Base-by-base conservation (phyloP, 2,329 filamentous ascomycete species). In the Ophiostoma ulmi region DNA sequence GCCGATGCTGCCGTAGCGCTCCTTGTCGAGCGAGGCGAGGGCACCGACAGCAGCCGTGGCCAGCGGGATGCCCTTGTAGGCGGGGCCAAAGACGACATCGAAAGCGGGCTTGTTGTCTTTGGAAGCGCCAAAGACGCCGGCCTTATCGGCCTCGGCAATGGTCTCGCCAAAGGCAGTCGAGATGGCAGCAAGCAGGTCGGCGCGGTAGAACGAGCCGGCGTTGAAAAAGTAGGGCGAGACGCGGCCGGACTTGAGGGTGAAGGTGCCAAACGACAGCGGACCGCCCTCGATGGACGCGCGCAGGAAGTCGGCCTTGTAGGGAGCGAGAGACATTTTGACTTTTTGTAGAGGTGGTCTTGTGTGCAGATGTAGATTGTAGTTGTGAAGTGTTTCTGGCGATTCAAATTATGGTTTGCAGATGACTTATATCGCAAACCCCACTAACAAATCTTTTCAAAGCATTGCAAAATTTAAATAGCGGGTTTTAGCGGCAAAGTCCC, bases 141-240 rank as follows among this genome's bases (percentile, higher is more conserved):
- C 64, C 70, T 70, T 64, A 73, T 75, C 74, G 1, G 73, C 73
- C 58, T 58, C 72, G 17, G 73, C 74, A 76, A 90, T 87, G 71
- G 87, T 85, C 74, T 85, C 80, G 63, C 94, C 94, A 80, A 94
- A 98, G 72, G 94, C 93, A 58, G 88, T 86, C 69, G 91, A 87
- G 75, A 97, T 91, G 71, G 93, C 88, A 73, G 86, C 87, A 74
- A 96, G 88, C 39, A 97, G 87, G 73, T 89, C 86, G 31, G 90
- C 91, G 69, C 89, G 90, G 84, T 95, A 93, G 81, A 98, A 96
- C 76, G 92, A 88, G 72, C 94, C 93, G 66, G 94, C 93, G 81
- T 97, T 97, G 88, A 98, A 97, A 85, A 98, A 98, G 86, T 98
- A 98, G 61, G 95, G 95, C 14, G 93, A 97, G 76, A 85, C 85